Evolutionary conservation across 2,329 filamentous ascomycete genomes (phyloP).

Genomic region (Beauveria australis): DNA sequence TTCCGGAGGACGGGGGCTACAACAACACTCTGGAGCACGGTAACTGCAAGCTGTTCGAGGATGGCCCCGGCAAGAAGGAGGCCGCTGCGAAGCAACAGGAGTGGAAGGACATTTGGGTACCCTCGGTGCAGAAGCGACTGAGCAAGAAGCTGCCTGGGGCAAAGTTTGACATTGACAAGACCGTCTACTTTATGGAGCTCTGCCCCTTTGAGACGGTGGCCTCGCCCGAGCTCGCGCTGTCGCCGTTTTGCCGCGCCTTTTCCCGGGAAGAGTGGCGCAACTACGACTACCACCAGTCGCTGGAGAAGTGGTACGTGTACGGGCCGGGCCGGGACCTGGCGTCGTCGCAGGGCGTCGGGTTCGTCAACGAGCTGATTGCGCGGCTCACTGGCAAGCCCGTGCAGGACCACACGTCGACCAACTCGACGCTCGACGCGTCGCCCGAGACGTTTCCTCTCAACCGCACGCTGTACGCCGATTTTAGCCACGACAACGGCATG

Average conservation of each 20-base stretch:
- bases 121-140: conserved; percentile 59
- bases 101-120: conserved; percentile 58
- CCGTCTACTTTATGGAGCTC: conserved; percentile 74
- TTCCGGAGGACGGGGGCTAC: conserved; percentile 55
- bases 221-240: conserved; percentile 39
- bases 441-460: conserved; percentile 65
- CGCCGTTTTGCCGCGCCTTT: conserved; percentile 72
- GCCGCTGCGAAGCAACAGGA: conserved; percentile 41
- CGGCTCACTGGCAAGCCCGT: conserved; percentile 65
- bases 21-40: conserved; percentile 82
- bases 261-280: conserved; percentile 61
- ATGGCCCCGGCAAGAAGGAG: conserved; percentile 40
- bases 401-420: conserved; percentile 64
- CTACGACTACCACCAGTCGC: conserved; percentile 73
- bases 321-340: conserved; percentile 70
- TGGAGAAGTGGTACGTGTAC: conserved; percentile 82
- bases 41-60: conserved; percentile 63
- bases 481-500: conserved; percentile 89
- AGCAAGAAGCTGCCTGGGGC: conserved; percentile 61
- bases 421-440: conserved; percentile 64
- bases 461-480: conserved; percentile 70
- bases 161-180: conserved; percentile 54
- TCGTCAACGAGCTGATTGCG: conserved; percentile 78
- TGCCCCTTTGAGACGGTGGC: conserved; percentile 81
- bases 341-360: conserved; percentile 79